A percentile compares a stretch with the other conserved stretches of the same genome.
phyloP scores from a whole-genome alignment of 1,139 yeast species.

The Protomyces macrosporus region DNA sequence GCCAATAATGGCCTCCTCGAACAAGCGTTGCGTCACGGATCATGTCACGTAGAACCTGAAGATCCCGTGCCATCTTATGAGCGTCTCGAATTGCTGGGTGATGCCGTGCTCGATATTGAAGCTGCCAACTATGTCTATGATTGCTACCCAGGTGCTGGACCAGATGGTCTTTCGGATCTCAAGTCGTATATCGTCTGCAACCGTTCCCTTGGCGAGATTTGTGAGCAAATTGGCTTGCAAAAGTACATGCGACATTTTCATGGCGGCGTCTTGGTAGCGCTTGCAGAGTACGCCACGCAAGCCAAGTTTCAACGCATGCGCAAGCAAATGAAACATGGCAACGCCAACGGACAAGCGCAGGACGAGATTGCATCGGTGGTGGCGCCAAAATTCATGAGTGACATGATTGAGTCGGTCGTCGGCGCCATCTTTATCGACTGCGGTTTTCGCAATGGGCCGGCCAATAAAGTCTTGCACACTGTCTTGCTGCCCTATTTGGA shows the following conservation, averaged over 20 bases:
- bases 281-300: conserved; percentile 16
- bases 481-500: background rate
- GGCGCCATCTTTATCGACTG: conserved; percentile 29
- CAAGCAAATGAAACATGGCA: conserved; percentile 1
- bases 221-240: conserved; percentile 19
- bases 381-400: conserved; percentile 29
- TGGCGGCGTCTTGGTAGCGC: conserved; percentile 21
- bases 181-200: conserved; percentile 27
- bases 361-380: background rate
- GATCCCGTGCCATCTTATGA: conserved; percentile 20
- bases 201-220: conserved; percentile 25
- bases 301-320: conserved; percentile 1
- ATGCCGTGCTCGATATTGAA: conserved; percentile 28
- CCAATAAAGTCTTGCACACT: background rate
- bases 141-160: background rate
- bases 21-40: conserved; percentile 29
- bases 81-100: conserved; percentile 29
- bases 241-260: conserved; percentile 23
- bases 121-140: conserved; percentile 2
- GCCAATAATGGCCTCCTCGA: conserved; percentile 5
- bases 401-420: conserved; percentile 27
- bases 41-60: conserved; percentile 7
- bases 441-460: conserved; percentile 11
- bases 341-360: background rate
- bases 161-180: conserved; percentile 8